A percentile compares a stretch with the other conserved stretches of the same genome.
phyloP scores from a whole-genome alignment of 306 rosid species.

The Quercus rubra region DNA sequence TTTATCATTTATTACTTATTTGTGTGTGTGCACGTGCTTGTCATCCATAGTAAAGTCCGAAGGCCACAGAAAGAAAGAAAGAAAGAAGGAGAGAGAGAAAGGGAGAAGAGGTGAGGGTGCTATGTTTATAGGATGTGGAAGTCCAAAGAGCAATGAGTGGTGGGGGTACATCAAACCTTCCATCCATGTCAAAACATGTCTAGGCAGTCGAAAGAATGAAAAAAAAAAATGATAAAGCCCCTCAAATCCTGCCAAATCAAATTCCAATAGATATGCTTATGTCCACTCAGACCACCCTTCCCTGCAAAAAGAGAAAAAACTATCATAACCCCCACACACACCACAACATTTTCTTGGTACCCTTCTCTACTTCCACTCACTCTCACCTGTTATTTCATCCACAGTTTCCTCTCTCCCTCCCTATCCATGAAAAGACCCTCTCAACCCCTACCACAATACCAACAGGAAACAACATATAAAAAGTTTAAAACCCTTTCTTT shows the following conservation, averaged over 20 bases:
- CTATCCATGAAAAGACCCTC: constrained; percentile 34
- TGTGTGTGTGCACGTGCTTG: background rate
- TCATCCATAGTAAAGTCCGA: background rate
- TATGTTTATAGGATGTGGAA: background rate
- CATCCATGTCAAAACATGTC: constrained; percentile 40
- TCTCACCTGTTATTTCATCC: constrained; percentile 24
- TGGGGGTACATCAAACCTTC: constrained; percentile 38
- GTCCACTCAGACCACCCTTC: constrained; percentile 32
- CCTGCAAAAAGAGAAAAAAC: constrained; percentile 19
- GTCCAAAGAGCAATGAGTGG: constrained; percentile 41
- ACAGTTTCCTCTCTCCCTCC: constrained; percentile 9
- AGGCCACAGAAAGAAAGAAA: background rate
- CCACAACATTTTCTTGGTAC: background rate
- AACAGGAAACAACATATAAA: constrained; percentile 4
- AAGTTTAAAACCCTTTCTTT: background rate
- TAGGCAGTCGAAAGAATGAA: constrained; percentile 16
- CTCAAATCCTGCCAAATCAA: constrained; percentile 36
- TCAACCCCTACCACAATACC: constrained; percentile 40
- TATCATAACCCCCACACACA: constrained; percentile 19
- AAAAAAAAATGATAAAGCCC: constrained; percentile 5
- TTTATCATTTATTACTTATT: background rate
- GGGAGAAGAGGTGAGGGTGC: background rate
- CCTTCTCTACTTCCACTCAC: constrained; percentile 7
- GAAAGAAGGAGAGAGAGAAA: background rate
- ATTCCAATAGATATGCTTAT: constrained; percentile 30